Evolutionary conservation across 225 moss, liverwort and hornwort species (phyloP), one percentile per base, ranked within the genome.

Genomic region (Takakia lepidozioides): DNA sequence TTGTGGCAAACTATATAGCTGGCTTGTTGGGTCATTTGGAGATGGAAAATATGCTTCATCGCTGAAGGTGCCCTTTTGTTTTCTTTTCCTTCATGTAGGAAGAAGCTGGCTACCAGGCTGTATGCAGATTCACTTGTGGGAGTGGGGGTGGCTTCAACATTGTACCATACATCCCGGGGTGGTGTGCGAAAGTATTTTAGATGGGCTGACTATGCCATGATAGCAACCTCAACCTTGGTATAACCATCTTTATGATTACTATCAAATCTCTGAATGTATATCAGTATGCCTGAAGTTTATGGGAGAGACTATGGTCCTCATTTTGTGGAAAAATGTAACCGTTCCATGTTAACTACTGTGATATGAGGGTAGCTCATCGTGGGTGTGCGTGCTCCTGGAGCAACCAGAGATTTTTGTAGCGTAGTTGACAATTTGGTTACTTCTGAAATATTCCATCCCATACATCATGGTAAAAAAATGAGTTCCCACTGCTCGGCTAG

Each of bases 121-220:
- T 98, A 87, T 68, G 84, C 82, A 37, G 75, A 78, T 48, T 98
- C 95, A 28, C 55, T 98, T 55, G 71, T 90, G 58, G 95, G 95
- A 29, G 91, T 98, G 22, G 90, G 91, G 28, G 66, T 98, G 60
- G 90, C 85, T 34, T 98, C 95, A 43, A 80, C 64, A 44, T 65
- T 91, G 38, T 98, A 98, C 52, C 95, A 98, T 43, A 72, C 77
- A 25, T 91, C 95, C 54, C 72, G 91, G 58, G 91, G 95, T 21
- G 72, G 85, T 43, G 56, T 54, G 38, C 73, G 91, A 35, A 87
- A 78, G 47, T n/a, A 69, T 41, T 85, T 85, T 42, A 78, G 95
- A 81, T 83, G 82, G 75, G 87, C 74, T 8, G 95, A 98, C 59
- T 87, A 98, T 73, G 80, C 77, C 19, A 98, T 91, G 95, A 85